Conservation (phyloP, 2,329 filamentous ascomycete genomes). For the Fusarium brachygibbosum region DNA sequence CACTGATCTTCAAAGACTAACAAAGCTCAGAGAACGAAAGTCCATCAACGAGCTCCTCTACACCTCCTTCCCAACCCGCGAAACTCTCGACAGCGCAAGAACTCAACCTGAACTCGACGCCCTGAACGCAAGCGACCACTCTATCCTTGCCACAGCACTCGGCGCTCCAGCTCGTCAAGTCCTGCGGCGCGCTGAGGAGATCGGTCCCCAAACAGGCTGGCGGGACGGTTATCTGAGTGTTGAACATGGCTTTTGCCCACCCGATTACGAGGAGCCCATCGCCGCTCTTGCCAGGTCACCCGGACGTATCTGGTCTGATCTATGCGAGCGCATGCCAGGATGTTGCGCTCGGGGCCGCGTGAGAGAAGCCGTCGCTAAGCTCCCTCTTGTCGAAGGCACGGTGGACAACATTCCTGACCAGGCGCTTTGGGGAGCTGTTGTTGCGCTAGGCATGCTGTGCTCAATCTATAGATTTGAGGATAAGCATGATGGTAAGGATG, state of each 20-base stretch:
- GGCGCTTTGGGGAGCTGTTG: constrained; percentile 67
- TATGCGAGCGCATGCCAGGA: constrained; percentile 67
- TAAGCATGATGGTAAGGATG: constrained; percentile 65
- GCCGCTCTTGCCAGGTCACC: constrained; percentile 61
- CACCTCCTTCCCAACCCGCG: constrained; percentile 57
- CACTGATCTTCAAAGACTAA: not conserved
- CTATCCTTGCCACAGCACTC: constrained; percentile 65
- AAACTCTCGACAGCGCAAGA: constrained; percentile 56
- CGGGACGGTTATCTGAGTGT: constrained; percentile 56
- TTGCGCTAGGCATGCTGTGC: constrained; percentile 66
- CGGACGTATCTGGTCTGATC: constrained; percentile 67
- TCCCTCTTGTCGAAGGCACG: constrained; percentile 64
- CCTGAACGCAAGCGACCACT: constrained; percentile 62
- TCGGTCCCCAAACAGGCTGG: constrained; percentile 66
- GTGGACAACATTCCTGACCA: constrained; percentile 64
- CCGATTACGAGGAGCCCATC: constrained; percentile 63
- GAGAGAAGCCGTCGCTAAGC: constrained; percentile 62
- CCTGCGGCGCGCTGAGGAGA: constrained; percentile 65
- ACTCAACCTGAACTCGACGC: constrained; percentile 59
- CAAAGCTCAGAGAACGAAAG: constrained; percentile 56
- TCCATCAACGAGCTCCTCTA: constrained; percentile 64
- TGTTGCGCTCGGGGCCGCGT: constrained; percentile 65
- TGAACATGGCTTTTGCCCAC: constrained; percentile 66
- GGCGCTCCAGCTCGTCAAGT: constrained; percentile 68
- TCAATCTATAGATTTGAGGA: constrained; percentile 68